A percentile compares a stretch with the other conserved stretches of the same genome.
These are phyloP conservation scores for Rhamnella rubrinervis DNA, from an alignment of 331 rosid genomes.

Conservation along the genomic window DNA sequence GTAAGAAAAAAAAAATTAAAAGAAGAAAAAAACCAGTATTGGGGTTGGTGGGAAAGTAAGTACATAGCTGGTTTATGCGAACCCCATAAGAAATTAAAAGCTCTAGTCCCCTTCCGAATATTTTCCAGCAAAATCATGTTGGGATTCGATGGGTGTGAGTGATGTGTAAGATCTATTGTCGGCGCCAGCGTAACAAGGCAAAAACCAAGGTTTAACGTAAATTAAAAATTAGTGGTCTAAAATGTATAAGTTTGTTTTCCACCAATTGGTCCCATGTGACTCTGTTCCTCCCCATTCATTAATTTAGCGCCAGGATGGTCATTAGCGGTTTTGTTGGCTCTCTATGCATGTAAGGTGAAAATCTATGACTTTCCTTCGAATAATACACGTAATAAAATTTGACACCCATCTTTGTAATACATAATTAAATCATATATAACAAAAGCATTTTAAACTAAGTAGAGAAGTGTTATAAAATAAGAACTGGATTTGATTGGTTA, in stretches of 20 bases:
- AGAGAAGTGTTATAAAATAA: too few relatives aligned
- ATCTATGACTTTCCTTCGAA: too few relatives aligned
- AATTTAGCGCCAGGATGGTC: neutral
- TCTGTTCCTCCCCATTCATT: neutral
- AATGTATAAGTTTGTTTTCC: neutral
- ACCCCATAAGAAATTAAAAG: neutral
- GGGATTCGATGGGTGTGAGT: neutral
- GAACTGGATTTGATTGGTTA: too few relatives aligned
- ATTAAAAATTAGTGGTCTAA: neutral
- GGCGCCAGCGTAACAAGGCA: neutral
- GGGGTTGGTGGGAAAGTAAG: too few relatives aligned
- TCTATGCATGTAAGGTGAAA: neutral
- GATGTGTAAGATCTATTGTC: constrained; percentile 9
- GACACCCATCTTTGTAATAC: too few relatives aligned
- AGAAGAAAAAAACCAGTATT: too few relatives aligned
- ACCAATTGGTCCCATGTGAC: constrained; percentile 4
- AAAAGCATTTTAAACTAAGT: too few relatives aligned
- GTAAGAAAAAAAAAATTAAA: too few relatives aligned
- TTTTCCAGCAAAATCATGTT: neutral
- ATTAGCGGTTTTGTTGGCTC: neutral
- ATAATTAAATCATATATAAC: too few relatives aligned
- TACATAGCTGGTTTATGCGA: too few relatives aligned
- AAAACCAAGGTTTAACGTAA: neutral
- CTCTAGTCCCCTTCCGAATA: neutral
- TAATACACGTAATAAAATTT: too few relatives aligned